A percentile compares a stretch with the other conserved stretches of the same genome.
phyloP scores from a whole-genome alignment of 2,329 filamentous ascomycete genomes.

The Phaeosphaeria sp. region DNA sequence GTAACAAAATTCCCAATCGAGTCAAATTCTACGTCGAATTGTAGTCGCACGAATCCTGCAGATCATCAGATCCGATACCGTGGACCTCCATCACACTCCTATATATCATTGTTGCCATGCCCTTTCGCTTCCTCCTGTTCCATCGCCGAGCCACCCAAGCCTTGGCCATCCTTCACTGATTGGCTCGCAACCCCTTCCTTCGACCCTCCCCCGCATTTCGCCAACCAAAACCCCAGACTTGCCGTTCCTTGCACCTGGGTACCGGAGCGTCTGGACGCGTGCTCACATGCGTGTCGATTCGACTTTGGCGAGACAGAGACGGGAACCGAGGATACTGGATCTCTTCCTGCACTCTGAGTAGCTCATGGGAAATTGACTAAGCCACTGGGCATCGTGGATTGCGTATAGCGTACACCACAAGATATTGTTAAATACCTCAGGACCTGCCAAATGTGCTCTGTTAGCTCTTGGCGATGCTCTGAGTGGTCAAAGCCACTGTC shows the following conservation, averaged over 20 bases:
- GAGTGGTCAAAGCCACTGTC: not conserved
- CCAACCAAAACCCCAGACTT: not conserved
- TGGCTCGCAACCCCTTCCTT: not conserved
- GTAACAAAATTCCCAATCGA: not conserved
- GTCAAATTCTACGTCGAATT: not conserved
- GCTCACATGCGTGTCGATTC: not conserved
- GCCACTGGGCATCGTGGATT: not conserved
- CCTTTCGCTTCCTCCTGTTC: not conserved
- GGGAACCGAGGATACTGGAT: not conserved
- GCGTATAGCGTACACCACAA: not conserved
- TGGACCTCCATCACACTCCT: not conserved
- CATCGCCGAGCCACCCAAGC: constrained; percentile 2
- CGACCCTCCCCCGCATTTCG: constrained; percentile 3
- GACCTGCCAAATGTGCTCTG: not conserved
- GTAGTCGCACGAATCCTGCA: not conserved
- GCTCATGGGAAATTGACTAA: not conserved
- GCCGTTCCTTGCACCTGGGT: not conserved
- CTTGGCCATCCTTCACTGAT: not conserved
- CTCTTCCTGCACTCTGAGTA: not conserved
- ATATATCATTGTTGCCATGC: not conserved
- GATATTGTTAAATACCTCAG: not conserved
- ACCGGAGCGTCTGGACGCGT: not conserved
- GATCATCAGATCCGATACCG: not conserved
- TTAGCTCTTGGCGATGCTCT: not conserved
- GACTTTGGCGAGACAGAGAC: not conserved